A percentile compares a stretch with the other conserved stretches of the same genome.
phyloP scores from a whole-genome alignment of 805 yeast species.

The Wickerhamiella shivajii region DNA sequence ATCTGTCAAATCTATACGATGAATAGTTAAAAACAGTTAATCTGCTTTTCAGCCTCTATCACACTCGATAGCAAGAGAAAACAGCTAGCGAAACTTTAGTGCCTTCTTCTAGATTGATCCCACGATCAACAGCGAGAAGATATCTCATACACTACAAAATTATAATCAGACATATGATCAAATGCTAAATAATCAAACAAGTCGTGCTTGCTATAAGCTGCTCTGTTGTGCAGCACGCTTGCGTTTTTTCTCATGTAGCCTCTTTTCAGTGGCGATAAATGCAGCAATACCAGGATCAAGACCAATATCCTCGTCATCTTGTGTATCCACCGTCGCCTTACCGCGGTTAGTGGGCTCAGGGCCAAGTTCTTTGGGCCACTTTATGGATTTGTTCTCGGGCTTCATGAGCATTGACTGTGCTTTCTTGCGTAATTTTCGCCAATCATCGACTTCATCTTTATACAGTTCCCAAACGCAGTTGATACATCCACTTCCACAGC shows the following conservation, averaged over 20 bases:
- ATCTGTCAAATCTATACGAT: too few relatives aligned
- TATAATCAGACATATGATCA: too few relatives aligned
- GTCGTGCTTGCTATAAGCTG: too few relatives aligned
- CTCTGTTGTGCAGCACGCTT: too few relatives aligned
- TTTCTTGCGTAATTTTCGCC: constrained; percentile 56
- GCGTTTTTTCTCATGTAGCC: constrained; percentile 24
- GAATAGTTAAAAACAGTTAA: too few relatives aligned
- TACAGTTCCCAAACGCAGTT: constrained; percentile 95
- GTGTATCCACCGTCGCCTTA: constrained; percentile 19
- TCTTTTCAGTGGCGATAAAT: constrained; percentile 71
- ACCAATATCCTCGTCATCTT: constrained; percentile 29
- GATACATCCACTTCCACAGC: constrained; percentile 95
- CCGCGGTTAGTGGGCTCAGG: constrained; percentile 26
- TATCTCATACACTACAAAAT: too few relatives aligned
- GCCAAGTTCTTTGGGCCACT: constrained; percentile 55
- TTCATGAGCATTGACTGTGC: constrained; percentile 19
- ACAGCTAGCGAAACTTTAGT: too few relatives aligned
- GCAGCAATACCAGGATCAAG: constrained; percentile 67
- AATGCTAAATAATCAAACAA: too few relatives aligned
- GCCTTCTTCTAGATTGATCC: too few relatives aligned
- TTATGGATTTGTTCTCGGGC: constrained; percentile 26
- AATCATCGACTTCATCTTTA: constrained; percentile 74
- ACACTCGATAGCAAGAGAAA: too few relatives aligned
- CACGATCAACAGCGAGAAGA: too few relatives aligned
- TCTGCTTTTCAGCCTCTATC: too few relatives aligned